Base-by-base conservation (phyloP, 129 eudicot genomes). In the Flaveria bidentis region DNA sequence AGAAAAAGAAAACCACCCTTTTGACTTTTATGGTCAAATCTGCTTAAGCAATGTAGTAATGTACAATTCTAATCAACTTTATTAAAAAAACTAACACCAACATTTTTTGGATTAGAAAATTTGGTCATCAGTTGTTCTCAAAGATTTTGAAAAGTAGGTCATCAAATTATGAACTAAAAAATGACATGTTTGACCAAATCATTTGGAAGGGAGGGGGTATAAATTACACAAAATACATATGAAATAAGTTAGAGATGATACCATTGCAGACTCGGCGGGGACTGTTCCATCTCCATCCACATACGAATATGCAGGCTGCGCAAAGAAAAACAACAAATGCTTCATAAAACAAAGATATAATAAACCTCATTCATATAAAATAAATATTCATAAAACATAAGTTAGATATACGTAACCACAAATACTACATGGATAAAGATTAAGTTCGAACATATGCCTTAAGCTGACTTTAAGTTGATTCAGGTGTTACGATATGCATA, bases 261-360 rank as follows among this genome's bases (percentile, higher is more conserved):
- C 62, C 62, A 55, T 55, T 18, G 62, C 62, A 55, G 98, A 93
- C 87, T 93, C 97, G 11, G 91, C 79, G 2, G 98, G 98, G 26
- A 93, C 96, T 46, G 98, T 93, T 83, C 95, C 98, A 73, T 93
- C 98, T 69, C 98, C 98, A 77, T 93, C 96, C 71, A 91, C 98
- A 77, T 88, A 55, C 18, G 62, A 55, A 23, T 55, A 55, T 55
- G 8, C 62, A 18, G 62, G 62, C 62, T 55, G 88, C 72, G 83
- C 61, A 45, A 77, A 49, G 41, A 11, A 46, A 22, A 76, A 67
- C 41, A 42, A 62, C 25, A 13, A 70, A 61, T 3, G 15, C 26
- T 44, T 20, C 15, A 22, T 13, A 78, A 74, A 26, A 69, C 50
- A 16, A 22, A 51, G 11, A 23, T 44, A 13, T 1, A 9, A 44